Evolutionary conservation across 1,139 yeast genomes (phyloP), one percentile per base, ranked within the genome.

Genomic region (Debaryomyces nepalensis): DNA sequence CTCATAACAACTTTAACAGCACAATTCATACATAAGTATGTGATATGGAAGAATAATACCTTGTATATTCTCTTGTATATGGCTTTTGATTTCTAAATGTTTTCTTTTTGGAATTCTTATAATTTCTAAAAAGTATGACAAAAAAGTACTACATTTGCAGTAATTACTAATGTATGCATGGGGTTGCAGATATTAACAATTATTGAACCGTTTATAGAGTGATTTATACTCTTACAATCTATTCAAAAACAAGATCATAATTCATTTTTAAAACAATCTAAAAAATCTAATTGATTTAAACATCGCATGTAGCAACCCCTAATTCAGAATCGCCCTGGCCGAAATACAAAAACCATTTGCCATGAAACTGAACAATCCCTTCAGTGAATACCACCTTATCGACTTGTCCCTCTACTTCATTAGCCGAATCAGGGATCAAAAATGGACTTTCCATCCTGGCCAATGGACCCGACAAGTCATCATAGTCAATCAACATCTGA

Each of bases 251-350:
- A 9, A 5, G 11, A 7, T 33, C 27, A 33, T 20, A 15, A 23
- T 23, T 33, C 20, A 14, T 22, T 33, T 21, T 10, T 19, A 26
- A 18, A 24, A 19, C 23, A 24, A 37, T 15, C 39, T 36, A 36
- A 26, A 36, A 19, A 36, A 36, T 27, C 10, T 21, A 11, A 20
- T 15, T 15, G 6, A 19, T 26, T 19, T 14, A 37, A 8, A 30
- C 39, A 20, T 58, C 58, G 33, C 70, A 64, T 30, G 66, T 59
- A 18, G 77, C 77, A 4, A 71, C 77, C 0, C 77, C 77, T 40
- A 73, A 56, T 42, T 70, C 74, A 3, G 69, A 59, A 48, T 73
- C 77, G 9, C 75, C 76, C 48, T 72, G 76, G 4, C 77, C 77
- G 44, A 52, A 72, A 51, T 72, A 72, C 32, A 72, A 55, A 34